Percentiles rank a stretch among this genome's conserved stretches.
phyloP scores from a whole-genome alignment of 2,329 filamentous ascomycete species.

The Hansfordia pulvinata region DNA sequence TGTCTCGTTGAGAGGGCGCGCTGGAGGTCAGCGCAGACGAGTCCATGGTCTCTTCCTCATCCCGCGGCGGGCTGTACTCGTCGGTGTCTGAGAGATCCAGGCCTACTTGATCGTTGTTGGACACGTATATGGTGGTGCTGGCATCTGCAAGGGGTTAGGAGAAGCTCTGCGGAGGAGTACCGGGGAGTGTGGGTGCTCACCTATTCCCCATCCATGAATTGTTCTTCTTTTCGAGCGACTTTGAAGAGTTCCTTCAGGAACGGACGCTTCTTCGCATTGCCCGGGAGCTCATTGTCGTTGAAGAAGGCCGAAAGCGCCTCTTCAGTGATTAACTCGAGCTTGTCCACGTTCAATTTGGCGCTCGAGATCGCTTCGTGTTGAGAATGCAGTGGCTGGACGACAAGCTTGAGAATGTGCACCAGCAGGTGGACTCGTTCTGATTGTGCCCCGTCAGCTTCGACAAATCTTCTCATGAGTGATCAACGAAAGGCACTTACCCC shows the following conservation, averaged over 20 bases:
- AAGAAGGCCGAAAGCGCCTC: slow-evolving; percentile 47
- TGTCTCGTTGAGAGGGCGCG: slow-evolving; percentile 20
- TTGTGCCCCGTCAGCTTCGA: slow-evolving; percentile 3
- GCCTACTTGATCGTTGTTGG: too few species aligned
- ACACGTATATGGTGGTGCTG: slow-evolving; percentile 25
- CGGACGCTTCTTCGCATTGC: slow-evolving; percentile 39
- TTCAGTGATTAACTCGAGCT: slow-evolving; percentile 42
- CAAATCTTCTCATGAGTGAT: background rate
- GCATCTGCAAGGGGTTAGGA: slow-evolving; percentile 24
- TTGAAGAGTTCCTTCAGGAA: slow-evolving; percentile 49
- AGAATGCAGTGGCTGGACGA: slow-evolving; percentile 32
- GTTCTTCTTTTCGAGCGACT: slow-evolving; percentile 42
- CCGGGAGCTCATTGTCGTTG: slow-evolving; percentile 35
- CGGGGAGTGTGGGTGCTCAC: slow-evolving; percentile 21
- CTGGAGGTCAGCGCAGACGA: slow-evolving; percentile 19
- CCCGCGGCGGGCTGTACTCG: slow-evolving; percentile 23
- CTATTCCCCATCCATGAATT: slow-evolving; percentile 40
- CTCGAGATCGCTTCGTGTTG: slow-evolving; percentile 40
- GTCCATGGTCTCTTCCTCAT: slow-evolving; percentile 26
- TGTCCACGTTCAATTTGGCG: slow-evolving; percentile 36
- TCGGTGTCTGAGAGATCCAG: too few species aligned
- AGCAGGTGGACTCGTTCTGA: slow-evolving; percentile 45
- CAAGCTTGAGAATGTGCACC: slow-evolving; percentile 44
- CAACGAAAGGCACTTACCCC: slow-evolving; percentile 31
- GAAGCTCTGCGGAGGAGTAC: background rate